Percentiles rank a stretch among this genome's conserved stretches.
Evolutionary conservation across 345 rosid species (phyloP).

Genomic region (Euphorbia lathyris): DNA sequence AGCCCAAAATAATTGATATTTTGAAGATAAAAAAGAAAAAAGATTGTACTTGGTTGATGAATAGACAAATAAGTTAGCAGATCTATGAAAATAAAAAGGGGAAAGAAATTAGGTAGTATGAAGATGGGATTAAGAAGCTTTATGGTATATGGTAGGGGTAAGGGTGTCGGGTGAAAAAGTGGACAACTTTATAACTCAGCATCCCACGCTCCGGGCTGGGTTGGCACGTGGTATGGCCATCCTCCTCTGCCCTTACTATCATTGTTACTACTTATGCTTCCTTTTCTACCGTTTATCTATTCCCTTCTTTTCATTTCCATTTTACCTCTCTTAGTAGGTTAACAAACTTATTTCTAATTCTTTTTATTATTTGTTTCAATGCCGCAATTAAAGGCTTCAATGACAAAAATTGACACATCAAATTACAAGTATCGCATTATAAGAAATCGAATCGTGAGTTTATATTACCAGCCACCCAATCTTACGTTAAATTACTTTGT

Average conservation of each 20-base stretch:
- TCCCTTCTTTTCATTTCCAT: not conserved
- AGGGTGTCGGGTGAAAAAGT: constrained; percentile 36
- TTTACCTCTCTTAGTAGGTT: too few relatives aligned
- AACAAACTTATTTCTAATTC: too few relatives aligned
- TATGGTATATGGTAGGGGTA: constrained; percentile 37
- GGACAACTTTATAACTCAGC: constrained; percentile 38
- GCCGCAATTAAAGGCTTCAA: too few relatives aligned
- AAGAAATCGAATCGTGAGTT: too few relatives aligned
- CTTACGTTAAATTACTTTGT: too few relatives aligned
- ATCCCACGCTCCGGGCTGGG: constrained; percentile 25
- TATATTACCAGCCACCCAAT: too few relatives aligned
- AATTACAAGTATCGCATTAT: too few relatives aligned
- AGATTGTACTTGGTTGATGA: not conserved
- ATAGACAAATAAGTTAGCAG: not conserved
- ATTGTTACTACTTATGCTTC: constrained; percentile 19
- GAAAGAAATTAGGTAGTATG: not conserved
- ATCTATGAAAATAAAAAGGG: not conserved
- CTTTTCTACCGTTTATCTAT: constrained; percentile 6
- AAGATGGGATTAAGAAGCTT: constrained; percentile 23
- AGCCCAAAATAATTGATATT: not conserved
- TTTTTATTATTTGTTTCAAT: too few relatives aligned
- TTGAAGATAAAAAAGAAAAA: too few relatives aligned
- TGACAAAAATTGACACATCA: too few relatives aligned
- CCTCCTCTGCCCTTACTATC: constrained; percentile 18
- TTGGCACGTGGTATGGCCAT: constrained; percentile 50